Evolutionary conservation across 78 protist genomes (phyloP), one percentile per base, ranked within the genome.

Genomic region (Anaeramoeba flamelloides): DNA sequence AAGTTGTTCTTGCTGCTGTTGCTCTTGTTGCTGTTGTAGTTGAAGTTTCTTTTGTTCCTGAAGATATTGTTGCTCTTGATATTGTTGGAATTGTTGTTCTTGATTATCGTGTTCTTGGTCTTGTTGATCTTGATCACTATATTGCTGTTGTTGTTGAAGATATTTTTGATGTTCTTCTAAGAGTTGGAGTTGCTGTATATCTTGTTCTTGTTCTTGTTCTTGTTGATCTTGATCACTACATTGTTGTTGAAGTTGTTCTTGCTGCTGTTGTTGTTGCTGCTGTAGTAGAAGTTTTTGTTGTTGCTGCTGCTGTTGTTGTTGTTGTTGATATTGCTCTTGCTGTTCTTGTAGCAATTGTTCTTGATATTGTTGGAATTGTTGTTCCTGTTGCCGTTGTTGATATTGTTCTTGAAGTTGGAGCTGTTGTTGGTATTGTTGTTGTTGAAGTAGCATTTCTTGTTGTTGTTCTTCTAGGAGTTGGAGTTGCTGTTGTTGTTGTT

Each of bases 131-230:
- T 76, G 78, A 38, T 76, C 64, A 38, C 4, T 37, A 38, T 76
- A 38, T 76, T 76, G 78, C 37, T 76, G 78, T 76, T 4, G 78
- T 76, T 76, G 78, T 76, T 76, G 78, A 38, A 38, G 78, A 38
- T 4, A 38, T 76, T 76, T 37, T 76, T 76, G 78, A 38, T 76
- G 78, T 76, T 4, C 64, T 76, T 76, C 64, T 76, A 38, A 38
- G 36, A 38, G 78, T 76, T 4, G 78, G 36, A 38, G 78, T 76
- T 76, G 78, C 37, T 76, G 78, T 76, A 38, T 37, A 4, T 76
- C 64, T 76, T 76, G 78, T 76, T 76, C 64, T 4, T 76, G 78
- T 76, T 76, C 64, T 76, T 76, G 78, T 76, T 76, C 64, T 76
- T 76, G 78, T 76, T 76, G 78, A 38, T 76, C 64, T 76, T 76